Percentiles rank a stretch among this genome's conserved stretches.
Evolutionary conservation across 2,329 filamentous ascomycete species (phyloP).

Genomic region (Aspergillus neotritici): DNA sequence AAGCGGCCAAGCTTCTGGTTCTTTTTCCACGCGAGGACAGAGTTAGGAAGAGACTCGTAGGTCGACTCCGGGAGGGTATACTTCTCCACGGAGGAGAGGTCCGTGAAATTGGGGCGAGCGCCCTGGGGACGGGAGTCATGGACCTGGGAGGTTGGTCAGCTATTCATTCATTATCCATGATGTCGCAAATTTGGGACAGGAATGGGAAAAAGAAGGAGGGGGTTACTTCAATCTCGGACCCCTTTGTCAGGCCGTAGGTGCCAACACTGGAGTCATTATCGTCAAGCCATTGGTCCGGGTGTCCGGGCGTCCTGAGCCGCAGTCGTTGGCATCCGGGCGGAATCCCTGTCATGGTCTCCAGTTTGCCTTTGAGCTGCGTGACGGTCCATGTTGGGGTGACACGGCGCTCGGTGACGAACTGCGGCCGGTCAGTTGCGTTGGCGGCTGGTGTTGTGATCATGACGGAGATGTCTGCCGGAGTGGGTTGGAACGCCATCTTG

Average conservation of each 20-base stretch:
- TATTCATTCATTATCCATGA: slow-evolving; percentile 1
- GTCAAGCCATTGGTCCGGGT: slow-evolving; percentile 55
- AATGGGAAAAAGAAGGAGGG: slow-evolving; percentile 2
- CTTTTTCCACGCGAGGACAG: slow-evolving; percentile 92
- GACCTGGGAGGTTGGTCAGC: slow-evolving; percentile 51
- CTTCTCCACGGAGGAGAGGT: slow-evolving; percentile 76
- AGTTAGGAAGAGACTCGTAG: slow-evolving; percentile 81
- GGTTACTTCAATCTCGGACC: slow-evolving; percentile 41
- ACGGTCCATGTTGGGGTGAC: slow-evolving; percentile 91
- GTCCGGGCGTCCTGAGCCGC: slow-evolving; percentile 60
- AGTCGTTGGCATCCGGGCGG: slow-evolving; percentile 74
- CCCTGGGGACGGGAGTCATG: slow-evolving; percentile 70
- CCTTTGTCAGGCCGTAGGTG: slow-evolving; percentile 39
- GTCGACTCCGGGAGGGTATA: slow-evolving; percentile 80
- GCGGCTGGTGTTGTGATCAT: slow-evolving; percentile 31
- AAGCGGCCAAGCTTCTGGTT: slow-evolving; percentile 93
- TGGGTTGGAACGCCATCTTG: slow-evolving; percentile 33
- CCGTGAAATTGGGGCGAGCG: slow-evolving; percentile 72
- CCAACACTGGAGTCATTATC: slow-evolving; percentile 67
- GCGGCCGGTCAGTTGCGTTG: slow-evolving; percentile 20
- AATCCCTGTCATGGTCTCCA: slow-evolving; percentile 89
- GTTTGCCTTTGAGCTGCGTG: slow-evolving; percentile 72
- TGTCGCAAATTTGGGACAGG: too few species aligned
- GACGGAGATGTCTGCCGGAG: slow-evolving; percentile 36
- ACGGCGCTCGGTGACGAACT: slow-evolving; percentile 71